Evolutionary conservation across 225 moss, liverwort and hornwort species (phyloP).

Genomic region (Marchantia polymorpha): DNA sequence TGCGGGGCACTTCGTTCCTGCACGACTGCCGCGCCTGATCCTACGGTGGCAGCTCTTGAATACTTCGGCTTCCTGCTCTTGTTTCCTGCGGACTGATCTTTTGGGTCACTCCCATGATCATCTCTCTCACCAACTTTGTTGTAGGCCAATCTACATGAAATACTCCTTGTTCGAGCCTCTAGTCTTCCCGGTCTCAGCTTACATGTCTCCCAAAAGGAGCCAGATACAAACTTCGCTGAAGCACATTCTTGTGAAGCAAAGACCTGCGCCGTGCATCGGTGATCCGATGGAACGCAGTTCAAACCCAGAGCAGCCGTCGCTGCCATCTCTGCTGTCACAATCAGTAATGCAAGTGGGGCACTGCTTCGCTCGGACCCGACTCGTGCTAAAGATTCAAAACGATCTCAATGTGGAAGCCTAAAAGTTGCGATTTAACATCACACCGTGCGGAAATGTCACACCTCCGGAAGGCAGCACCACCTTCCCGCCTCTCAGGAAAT

Average conservation of each 20-base stretch:
- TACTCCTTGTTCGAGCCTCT: not conserved
- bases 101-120: conserved; percentile 6
- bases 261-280: not conserved
- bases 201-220: not conserved
- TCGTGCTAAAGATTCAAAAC: not conserved
- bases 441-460: not conserved
- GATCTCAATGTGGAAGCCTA: not conserved
- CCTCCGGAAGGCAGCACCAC: not conserved
- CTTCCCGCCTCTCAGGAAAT: not conserved
- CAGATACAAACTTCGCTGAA: not conserved
- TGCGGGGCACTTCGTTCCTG: conserved; percentile 21
- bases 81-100: not conserved
- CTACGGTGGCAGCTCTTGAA: conserved; percentile 18
- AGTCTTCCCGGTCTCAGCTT: conserved; percentile 1
- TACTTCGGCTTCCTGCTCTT: conserved; percentile 18
- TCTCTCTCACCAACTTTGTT: conserved; percentile 14
- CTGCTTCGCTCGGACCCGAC: not conserved
- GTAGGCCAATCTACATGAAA: conserved; percentile 12
- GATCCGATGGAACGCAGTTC: not conserved
- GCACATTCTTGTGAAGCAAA: conserved; percentile 5
- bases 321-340: conserved; percentile 2
- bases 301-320: not conserved
- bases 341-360: not conserved
- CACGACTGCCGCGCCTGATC: conserved; percentile 21
- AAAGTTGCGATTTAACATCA: not conserved